Evolutionary conservation across 495 filamentous ascomycete genomes (phyloP).

Genomic region (Neurospora sp.): DNA sequence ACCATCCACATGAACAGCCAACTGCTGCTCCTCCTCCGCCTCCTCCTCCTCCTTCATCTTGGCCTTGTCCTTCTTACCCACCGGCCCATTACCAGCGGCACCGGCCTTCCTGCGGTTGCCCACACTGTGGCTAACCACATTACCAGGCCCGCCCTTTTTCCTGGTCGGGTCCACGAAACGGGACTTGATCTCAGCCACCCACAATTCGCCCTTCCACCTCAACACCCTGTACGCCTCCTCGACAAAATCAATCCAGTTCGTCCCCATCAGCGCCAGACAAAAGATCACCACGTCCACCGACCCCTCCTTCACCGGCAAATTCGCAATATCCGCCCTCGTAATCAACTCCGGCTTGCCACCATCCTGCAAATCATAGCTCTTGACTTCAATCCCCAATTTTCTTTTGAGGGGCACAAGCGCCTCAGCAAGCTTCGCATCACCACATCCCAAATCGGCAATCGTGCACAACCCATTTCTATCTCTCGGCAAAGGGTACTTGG

Average conservation of each 20-base stretch:
- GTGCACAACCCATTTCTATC: constrained; percentile 49
- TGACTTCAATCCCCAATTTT: constrained; percentile 31
- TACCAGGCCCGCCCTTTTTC: constrained; percentile 25
- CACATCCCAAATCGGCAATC: constrained; percentile 63
- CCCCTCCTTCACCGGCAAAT: constrained; percentile 61
- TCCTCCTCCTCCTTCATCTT: constrained; percentile 30
- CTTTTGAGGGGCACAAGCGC: constrained; percentile 50
- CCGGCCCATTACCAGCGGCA: not conserved
- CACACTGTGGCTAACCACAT: constrained; percentile 54
- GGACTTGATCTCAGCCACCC: constrained; percentile 93
- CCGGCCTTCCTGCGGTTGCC: constrained; percentile 38
- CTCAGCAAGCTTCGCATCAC: constrained; percentile 57
- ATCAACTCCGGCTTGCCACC: constrained; percentile 51
- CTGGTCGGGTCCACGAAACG: constrained; percentile 58
- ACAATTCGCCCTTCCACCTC: constrained; percentile 86
- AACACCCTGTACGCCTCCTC: constrained; percentile 90
- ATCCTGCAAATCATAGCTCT: constrained; percentile 45
- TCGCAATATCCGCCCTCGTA: constrained; percentile 78
- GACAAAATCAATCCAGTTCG: constrained; percentile 92
- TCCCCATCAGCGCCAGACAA: constrained; percentile 95
- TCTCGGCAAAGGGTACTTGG: constrained; percentile 21
- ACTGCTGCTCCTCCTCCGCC: constrained; percentile 36
- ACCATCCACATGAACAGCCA: constrained; percentile 43
- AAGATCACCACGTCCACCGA: constrained; percentile 80
- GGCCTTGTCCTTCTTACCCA: constrained; percentile 42